Base-by-base conservation (phyloP, 345 rosid genomes). In the Eucalyptus leucophloia region DNA sequence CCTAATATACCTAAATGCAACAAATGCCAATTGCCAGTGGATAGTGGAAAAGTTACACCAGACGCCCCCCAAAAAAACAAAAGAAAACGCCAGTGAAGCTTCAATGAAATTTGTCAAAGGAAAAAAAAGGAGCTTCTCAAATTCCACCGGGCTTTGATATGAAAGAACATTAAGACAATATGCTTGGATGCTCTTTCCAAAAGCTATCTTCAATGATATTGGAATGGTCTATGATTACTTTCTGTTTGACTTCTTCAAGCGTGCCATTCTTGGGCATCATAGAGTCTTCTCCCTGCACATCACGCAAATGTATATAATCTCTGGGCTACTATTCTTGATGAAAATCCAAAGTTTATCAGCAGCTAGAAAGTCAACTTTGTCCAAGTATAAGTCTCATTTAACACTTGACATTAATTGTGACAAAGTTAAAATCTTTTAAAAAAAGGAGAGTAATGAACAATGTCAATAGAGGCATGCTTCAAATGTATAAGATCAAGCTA, bases 171-270 rank as follows among this genome's bases (percentile, higher is more conserved):
- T 40, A 77, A 12, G 47, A 77, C 85, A 77, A 77, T 77, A 97
- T 93, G 88, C 89, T 87, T 30, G 94, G 92, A 91, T 95, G 92
- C 89, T 92, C 92, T 89, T 92, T 88, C 99, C 98, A 96, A 86
- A 96, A 96, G 91, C 92, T 89, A 16, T 56, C 91, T 88, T 94
- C 98, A 69, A 96, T 97, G 86, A 95, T 95, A 87, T 95, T 94
- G 87, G 95, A 93, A 89, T 94, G 95, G 18, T 93, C 91, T 51
- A 95, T 86, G 12, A 91, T 89, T 60, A 93, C 92, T 40, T 89
- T 91, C 65, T 50, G 28, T 80, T 26, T 54, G 86, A 92, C 90
- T 88, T 86, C 90, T 51, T 12, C 67, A 54, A 91, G 14, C 13
- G 17, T 69, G 58, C 88, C 94, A 77, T 93, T 89, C 86, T 92